Base-by-base conservation (phyloP, 108 stramenopile species). In the Cylindrotheca closterium region DNA sequence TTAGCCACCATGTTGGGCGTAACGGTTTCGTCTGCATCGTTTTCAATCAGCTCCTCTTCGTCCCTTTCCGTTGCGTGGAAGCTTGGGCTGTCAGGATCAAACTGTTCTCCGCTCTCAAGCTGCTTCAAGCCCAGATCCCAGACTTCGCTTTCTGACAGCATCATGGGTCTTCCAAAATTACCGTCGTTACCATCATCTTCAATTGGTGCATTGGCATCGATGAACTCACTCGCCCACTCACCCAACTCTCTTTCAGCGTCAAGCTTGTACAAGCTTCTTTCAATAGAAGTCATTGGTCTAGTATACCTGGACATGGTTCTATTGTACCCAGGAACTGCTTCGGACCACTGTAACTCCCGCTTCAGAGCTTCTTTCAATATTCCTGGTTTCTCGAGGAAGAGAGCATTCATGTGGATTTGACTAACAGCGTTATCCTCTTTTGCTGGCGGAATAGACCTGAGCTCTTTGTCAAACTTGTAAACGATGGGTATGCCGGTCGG, bases 401-500 rank as follows among this genome's bases (percentile, higher is more conserved):
- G 50, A 1, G 89, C 94, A 10, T 70, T 91, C 89, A 88, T 91
- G 62, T 96, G 86, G 3, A 83, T 61, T 55, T 90, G 88, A 50
- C 71, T 65, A 5, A 78, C 76, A 37, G 75, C 65, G 30, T 75
- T 58, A 37, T 83, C 73, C 18, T 86, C 87, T 1, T 51, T 65
- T 3, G 25, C n/a, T 19, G 85, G 87, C 12, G 74, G 70, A 61
- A 91, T 74, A 2, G 89, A 78, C 42, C 81, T 71, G 47, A 88
- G 31, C 15, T 79, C 51, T 32, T 73, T 75, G 57, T 94, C 85
- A 65, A 94, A 96, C 55, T 89, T 89, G 32, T 97, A 97, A 17
- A 97, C 75, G n/a, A 97, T 87, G 2, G 96, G 96, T 52, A 97
- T 94, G 0, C 94, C 96, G 4, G 93, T 96, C 0, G 97, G 97